Percentiles rank a stretch among this genome's conserved stretches.
These are phyloP conservation scores for Tuber aestivum DNA, from an alignment of 495 filamentous ascomycete species.

Conservation along the genomic window DNA sequence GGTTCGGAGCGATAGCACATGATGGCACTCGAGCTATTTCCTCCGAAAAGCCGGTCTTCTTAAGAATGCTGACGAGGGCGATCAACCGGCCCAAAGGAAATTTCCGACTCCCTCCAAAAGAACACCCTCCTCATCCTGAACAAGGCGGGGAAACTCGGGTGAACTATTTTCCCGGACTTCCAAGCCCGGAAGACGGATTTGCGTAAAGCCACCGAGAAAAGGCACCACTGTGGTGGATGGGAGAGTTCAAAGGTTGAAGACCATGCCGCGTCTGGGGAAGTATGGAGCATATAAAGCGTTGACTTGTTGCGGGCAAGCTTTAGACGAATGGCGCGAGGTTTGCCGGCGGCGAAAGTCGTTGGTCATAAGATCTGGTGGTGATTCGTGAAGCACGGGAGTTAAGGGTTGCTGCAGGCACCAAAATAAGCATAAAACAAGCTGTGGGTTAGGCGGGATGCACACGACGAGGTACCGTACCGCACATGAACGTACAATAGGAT, in stretches of 20 bases:
- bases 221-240: background rate
- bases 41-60: background rate
- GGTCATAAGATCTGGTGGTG: conserved; percentile 17
- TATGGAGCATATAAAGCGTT: background rate
- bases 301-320: background rate
- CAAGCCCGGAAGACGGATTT: background rate
- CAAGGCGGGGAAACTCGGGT: conserved; percentile 12
- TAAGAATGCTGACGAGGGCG: background rate
- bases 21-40: background rate
- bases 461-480: conserved; percentile 1
- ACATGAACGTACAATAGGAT: conserved; percentile 19
- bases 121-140: background rate
- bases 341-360: background rate
- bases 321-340: background rate
- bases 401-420: conserved; percentile 38
- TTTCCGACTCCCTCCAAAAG: background rate
- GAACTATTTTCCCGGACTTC: conserved; percentile 4
- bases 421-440: conserved; percentile 35
- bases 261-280: background rate
- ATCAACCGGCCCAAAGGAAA: background rate
- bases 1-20: background rate
- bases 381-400: conserved; percentile 30
- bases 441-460: conserved; percentile 1
- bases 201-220: background rate
- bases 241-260: background rate